phyloP scores from a whole-genome alignment of 192 early-diverging fungal species.

The Umbelopsis vinacea region DNA sequence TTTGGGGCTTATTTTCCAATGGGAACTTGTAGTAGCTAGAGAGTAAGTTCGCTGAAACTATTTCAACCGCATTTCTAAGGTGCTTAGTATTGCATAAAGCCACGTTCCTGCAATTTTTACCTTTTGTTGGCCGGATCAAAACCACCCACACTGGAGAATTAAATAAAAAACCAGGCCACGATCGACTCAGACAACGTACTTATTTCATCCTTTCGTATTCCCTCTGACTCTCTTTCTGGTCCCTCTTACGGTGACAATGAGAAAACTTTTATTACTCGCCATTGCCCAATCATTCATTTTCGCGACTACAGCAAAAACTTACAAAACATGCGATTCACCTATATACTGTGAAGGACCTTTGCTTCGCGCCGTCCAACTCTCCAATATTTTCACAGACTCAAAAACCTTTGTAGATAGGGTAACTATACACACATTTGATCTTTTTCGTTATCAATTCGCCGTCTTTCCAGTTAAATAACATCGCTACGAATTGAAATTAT shows the following conservation, averaged over 20 bases:
- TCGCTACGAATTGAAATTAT: too few relatives aligned
- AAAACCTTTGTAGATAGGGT: conserved; percentile 75
- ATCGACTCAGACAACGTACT: neutral
- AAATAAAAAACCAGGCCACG: conserved; percentile 10
- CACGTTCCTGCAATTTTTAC: conserved; percentile 17
- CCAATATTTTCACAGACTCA: conserved; percentile 64
- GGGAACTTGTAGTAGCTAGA: neutral
- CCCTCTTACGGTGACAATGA: conserved; percentile 14
- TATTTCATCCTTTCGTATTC: neutral
- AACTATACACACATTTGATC: neutral
- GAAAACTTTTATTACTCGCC: neutral
- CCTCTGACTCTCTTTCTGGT: neutral
- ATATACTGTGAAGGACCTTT: conserved; percentile 74
- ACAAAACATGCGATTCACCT: conserved; percentile 55
- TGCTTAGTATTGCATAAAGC: neutral
- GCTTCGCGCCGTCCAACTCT: conserved; percentile 64
- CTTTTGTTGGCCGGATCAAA: conserved; percentile 16
- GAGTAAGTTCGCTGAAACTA: neutral
- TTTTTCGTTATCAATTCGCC: neutral
- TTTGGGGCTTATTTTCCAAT: conserved; percentile 8
- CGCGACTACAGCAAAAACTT: neutral
- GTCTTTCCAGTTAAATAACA: neutral
- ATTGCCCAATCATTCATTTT: neutral
- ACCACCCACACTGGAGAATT: conserved; percentile 14
- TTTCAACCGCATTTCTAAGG: neutral